Conservation (phyloP, 2,329 filamentous ascomycete genomes). For the Knufia petricola region DNA sequence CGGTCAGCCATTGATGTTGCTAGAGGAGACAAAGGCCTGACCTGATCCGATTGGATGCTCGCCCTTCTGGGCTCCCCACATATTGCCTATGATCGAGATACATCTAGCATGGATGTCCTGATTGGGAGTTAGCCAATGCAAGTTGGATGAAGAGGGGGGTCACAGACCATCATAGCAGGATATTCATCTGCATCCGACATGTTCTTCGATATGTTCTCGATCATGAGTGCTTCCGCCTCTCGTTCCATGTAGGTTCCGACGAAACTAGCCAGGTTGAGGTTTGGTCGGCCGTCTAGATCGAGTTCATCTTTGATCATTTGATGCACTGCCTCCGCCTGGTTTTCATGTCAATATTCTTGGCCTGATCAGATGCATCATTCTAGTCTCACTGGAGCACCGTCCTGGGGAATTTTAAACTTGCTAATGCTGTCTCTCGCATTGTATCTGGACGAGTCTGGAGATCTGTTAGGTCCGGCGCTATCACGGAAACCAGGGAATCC, state of each 20-base stretch:
- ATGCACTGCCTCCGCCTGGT: slow-evolving; percentile 49
- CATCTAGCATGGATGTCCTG: slow-evolving; percentile 55
- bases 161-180: slow-evolving; percentile 37
- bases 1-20: too few species aligned
- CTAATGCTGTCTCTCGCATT: slow-evolving; percentile 27
- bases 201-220: slow-evolving; percentile 61
- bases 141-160: too few species aligned
- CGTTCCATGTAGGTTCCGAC: slow-evolving; percentile 64
- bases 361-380: background rate
- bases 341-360: slow-evolving; percentile 10
- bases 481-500: too few species aligned
- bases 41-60: slow-evolving; percentile 55
- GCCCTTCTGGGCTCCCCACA: slow-evolving; percentile 54
- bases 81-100: slow-evolving; percentile 56
- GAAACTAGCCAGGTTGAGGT: slow-evolving; percentile 59
- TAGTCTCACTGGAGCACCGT: slow-evolving; percentile 22
- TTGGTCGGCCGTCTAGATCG: slow-evolving; percentile 56
- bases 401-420: slow-evolving; percentile 27
- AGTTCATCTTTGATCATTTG: slow-evolving; percentile 56
- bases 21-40: too few species aligned
- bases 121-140: too few species aligned
- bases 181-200: slow-evolving; percentile 60
- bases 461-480: too few species aligned
- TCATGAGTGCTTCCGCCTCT: slow-evolving; percentile 54
- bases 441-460: slow-evolving; percentile 26